Evolutionary conservation across 257 asterid species (phyloP).

Genomic region (Mitragyna speciosa): DNA sequence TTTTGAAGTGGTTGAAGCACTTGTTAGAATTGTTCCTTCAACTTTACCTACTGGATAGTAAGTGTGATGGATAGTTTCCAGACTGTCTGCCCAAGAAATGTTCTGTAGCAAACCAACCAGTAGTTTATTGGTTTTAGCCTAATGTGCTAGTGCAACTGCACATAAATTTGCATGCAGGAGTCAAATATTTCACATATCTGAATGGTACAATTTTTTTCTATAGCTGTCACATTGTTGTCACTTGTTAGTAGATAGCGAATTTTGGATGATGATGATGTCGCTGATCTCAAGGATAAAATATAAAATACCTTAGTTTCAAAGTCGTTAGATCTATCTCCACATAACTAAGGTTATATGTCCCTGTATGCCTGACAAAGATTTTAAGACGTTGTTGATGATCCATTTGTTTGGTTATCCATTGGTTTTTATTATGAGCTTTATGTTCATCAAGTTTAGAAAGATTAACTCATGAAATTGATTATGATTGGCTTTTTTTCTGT

Average conservation of each 20-base stretch:
- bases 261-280: background rate
- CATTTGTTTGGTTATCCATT: background rate
- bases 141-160: background rate
- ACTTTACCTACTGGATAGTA: background rate
- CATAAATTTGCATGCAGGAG: background rate
- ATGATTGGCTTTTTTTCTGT: conserved; percentile 5
- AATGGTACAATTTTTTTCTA: background rate
- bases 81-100: background rate
- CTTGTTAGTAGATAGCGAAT: background rate
- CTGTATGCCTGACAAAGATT: background rate
- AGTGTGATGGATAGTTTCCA: background rate
- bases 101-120: background rate
- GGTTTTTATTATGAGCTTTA: background rate
- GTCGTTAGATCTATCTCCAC: background rate
- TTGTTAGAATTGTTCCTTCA: background rate
- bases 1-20: background rate
- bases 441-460: background rate
- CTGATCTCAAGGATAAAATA: background rate
- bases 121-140: background rate
- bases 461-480: background rate
- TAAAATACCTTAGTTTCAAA: background rate
- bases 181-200: background rate
- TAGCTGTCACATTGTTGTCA: background rate
- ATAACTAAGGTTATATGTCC: background rate
- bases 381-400: background rate